These are phyloP conservation scores for Vachellia pachyceras DNA, from an alignment of 306 rosid species.

Conservation along the genomic window DNA sequence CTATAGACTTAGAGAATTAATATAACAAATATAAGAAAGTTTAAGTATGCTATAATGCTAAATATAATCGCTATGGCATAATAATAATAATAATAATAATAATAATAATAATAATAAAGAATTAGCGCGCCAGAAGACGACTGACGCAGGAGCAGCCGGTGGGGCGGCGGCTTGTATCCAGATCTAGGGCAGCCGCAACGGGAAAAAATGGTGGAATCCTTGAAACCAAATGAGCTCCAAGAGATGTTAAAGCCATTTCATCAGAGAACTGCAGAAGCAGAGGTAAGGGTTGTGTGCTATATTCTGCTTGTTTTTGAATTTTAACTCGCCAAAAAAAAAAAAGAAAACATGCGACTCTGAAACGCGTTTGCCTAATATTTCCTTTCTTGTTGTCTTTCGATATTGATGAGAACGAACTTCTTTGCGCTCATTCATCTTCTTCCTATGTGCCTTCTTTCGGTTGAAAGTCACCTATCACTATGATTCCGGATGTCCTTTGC, in stretches of 20 bases:
- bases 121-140: background rate
- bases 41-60: no score
- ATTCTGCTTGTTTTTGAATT: background rate
- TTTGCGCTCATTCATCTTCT: background rate
- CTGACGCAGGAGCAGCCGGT: background rate
- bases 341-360: background rate
- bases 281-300: constrained; percentile 47
- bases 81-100: no score
- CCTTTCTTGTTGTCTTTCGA: background rate
- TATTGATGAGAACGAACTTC: background rate
- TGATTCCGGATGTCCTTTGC: background rate
- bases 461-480: background rate
- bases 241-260: constrained; percentile 65
- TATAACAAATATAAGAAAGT: no score
- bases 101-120: background rate
- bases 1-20: no score
- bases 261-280: constrained; percentile 80
- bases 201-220: constrained; percentile 59
- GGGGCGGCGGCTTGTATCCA: background rate
- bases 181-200: background rate
- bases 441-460: background rate
- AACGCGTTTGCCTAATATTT: background rate
- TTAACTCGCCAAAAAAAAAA: background rate
- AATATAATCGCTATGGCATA: no score
- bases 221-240: constrained; percentile 39